A percentile compares a stretch with the other conserved stretches of the same genome.
phyloP scores from a whole-genome alignment of 495 filamentous ascomycete species.

The Penicillium taxi region DNA sequence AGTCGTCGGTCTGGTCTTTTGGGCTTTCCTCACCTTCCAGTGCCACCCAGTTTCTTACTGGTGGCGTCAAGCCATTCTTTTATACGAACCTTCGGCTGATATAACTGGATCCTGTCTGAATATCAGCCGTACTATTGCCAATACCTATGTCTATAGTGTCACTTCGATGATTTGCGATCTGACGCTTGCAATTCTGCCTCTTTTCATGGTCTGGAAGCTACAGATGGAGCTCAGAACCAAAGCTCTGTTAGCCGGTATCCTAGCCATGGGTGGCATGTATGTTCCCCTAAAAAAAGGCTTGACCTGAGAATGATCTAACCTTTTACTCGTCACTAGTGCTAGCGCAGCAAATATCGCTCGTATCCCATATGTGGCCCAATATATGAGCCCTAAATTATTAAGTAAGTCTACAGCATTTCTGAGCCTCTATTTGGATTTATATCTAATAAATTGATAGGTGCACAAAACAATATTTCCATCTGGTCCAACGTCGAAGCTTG shows the following conservation, averaged over 20 bases:
- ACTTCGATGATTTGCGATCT: constrained; percentile 34
- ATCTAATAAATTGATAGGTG: constrained; percentile 29
- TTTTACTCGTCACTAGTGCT: too few species aligned
- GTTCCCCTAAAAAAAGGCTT: too few species aligned
- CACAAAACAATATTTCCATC: constrained; percentile 36
- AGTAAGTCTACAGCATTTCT: constrained; percentile 9
- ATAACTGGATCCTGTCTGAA: constrained; percentile 26
- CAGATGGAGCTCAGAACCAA: constrained; percentile 35
- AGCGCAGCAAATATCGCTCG: constrained; percentile 33
- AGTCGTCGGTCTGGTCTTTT: constrained; percentile 27
- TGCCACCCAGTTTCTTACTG: constrained; percentile 34
- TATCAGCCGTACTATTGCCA: constrained; percentile 20
- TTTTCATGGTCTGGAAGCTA: constrained; percentile 30
- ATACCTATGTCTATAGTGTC: constrained; percentile 38
- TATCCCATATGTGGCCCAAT: constrained; percentile 20
- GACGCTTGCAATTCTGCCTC: constrained; percentile 29
- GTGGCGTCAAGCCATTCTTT: constrained; percentile 24
- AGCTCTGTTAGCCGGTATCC: constrained; percentile 29
- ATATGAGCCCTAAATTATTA: constrained; percentile 10
- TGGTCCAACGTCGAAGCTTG: constrained; percentile 43
- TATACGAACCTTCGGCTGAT: neutral
- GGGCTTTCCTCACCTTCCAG: constrained; percentile 34
- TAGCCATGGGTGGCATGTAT: constrained; percentile 37
- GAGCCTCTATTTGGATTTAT: too few species aligned
- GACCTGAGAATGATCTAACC: too few species aligned